These are phyloP conservation scores for Mortierella sp. DNA, from an alignment of 371 early-diverging fungal genomes.

Conservation along the genomic window DNA sequence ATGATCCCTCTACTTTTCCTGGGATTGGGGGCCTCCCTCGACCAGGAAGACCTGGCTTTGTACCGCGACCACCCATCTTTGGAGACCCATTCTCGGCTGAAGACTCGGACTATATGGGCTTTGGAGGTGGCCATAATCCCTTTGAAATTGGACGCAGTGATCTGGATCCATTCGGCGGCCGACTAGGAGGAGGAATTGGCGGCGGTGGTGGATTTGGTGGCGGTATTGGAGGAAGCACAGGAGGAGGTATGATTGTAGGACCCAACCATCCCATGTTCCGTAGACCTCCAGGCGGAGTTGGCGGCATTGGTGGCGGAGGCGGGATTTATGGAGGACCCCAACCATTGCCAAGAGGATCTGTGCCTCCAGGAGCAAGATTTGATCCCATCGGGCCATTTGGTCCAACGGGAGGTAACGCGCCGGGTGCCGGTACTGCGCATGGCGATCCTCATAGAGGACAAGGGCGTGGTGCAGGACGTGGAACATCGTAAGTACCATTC, in stretches of 20 bases:
- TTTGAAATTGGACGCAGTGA: constrained; percentile 45
- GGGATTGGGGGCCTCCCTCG: constrained; percentile 36
- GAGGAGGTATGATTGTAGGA: constrained; percentile 90
- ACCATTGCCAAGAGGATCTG: constrained; percentile 76
- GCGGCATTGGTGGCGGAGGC: constrained; percentile 19
- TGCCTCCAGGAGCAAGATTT: constrained; percentile 95
- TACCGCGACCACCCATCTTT: constrained; percentile 54
- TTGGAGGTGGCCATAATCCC: constrained; percentile 23
- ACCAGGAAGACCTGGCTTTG: constrained; percentile 32
- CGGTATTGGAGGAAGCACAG: constrained; percentile 54
- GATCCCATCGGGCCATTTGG: constrained; percentile 93
- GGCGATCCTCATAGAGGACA: constrained; percentile 42
- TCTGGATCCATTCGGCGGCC: constrained; percentile 66
- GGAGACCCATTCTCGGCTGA: constrained; percentile 55
- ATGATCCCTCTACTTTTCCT: constrained; percentile 45
- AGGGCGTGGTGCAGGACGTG: constrained; percentile 58
- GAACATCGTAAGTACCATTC: constrained; percentile 36
- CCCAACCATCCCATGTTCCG: constrained; percentile 94
- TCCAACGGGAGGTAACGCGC: constrained; percentile 60
- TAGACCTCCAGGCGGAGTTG: constrained; percentile 51
- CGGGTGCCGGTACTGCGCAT: constrained; percentile 58
- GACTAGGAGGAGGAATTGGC: constrained; percentile 32
- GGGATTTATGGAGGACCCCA: constrained; percentile 67
- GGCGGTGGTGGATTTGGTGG: constrained; percentile 61
- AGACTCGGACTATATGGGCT: constrained; percentile 19